Evolutionary conservation across 129 eudicot species (phyloP).

Genomic region (Flaveria sonorensis): DNA sequence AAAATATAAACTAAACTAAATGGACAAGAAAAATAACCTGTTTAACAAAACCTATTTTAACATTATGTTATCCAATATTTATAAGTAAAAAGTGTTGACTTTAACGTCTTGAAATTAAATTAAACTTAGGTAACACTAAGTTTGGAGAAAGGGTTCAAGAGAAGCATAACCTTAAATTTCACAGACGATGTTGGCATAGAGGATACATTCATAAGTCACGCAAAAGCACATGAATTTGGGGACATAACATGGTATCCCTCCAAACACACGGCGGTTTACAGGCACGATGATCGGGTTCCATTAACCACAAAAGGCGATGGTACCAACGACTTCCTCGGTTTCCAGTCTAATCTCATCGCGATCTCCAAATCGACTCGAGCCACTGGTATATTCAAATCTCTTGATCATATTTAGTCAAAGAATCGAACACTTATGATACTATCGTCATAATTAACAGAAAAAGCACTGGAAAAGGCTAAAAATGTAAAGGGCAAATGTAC

Average conservation of each 20-base stretch:
- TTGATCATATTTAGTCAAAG: not conserved
- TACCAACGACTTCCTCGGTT: slow-evolving; percentile 73
- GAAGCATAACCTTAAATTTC: slow-evolving; percentile 66
- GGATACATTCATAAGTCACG: slow-evolving; percentile 47
- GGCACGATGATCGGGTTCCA: slow-evolving; percentile 69
- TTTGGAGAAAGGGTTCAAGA: slow-evolving; percentile 63
- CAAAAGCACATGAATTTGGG: slow-evolving; percentile 66
- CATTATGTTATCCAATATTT: no score
- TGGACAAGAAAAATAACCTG: no score
- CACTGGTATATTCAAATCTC: slow-evolving; percentile 41
- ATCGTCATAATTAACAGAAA: slow-evolving; percentile 41
- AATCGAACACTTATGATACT: no score
- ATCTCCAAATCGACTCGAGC: slow-evolving; percentile 61
- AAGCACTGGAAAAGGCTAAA: slow-evolving; percentile 50
- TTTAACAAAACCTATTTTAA: no score
- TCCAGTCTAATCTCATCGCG: slow-evolving; percentile 55
- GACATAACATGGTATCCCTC: slow-evolving; percentile 95
- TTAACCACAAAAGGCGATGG: slow-evolving; percentile 63
- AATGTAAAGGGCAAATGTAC: slow-evolving; percentile 64
- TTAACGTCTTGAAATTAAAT: not conserved
- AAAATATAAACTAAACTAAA: no score
- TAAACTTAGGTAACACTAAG: slow-evolving; percentile 53
- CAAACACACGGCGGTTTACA: slow-evolving; percentile 57
- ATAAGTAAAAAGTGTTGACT: not conserved
- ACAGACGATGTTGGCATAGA: slow-evolving; percentile 52